These are phyloP conservation scores for Arbutus unedo DNA, from an alignment of 148 eudicot genomes.

Conservation along the genomic window DNA sequence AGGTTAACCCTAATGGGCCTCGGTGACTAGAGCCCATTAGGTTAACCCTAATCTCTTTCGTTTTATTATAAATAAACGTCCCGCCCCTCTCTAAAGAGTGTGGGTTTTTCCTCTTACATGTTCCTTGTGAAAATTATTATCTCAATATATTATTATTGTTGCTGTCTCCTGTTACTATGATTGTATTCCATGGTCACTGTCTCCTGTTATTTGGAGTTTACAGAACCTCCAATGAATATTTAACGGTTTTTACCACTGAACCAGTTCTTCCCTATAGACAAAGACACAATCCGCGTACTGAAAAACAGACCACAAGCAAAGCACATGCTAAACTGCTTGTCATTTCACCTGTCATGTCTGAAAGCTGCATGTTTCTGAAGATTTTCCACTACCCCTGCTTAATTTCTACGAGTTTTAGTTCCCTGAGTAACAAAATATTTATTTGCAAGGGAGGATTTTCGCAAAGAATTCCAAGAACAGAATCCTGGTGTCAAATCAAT, in stretches of 20 bases:
- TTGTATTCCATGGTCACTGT: background rate
- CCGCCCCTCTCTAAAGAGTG: too few species aligned
- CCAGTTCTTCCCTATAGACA: background rate
- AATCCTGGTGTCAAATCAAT: slow-evolving; percentile 75
- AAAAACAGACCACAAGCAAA: background rate
- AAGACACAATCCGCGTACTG: background rate
- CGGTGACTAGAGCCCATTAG: too few species aligned
- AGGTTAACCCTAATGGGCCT: too few species aligned
- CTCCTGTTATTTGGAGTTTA: background rate
- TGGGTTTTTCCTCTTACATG: too few species aligned
- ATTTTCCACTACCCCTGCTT: background rate
- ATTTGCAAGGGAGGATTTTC: slow-evolving; percentile 74
- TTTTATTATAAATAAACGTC: too few species aligned
- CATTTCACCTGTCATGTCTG: background rate
- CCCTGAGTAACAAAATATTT: background rate
- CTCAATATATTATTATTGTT: background rate
- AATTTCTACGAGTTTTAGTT: background rate
- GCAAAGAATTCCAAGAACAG: slow-evolving; percentile 70
- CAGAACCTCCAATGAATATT: background rate
- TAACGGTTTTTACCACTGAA: background rate
- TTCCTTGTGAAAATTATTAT: too few species aligned
- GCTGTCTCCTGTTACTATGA: background rate
- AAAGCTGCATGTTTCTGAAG: background rate
- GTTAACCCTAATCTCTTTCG: too few species aligned
- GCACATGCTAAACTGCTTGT: background rate